A percentile compares a stretch with the other conserved stretches of the same genome.
Conservation (phyloP, 1,284 basidiomycete genomes). For the Rhodotorula sp. region DNA sequence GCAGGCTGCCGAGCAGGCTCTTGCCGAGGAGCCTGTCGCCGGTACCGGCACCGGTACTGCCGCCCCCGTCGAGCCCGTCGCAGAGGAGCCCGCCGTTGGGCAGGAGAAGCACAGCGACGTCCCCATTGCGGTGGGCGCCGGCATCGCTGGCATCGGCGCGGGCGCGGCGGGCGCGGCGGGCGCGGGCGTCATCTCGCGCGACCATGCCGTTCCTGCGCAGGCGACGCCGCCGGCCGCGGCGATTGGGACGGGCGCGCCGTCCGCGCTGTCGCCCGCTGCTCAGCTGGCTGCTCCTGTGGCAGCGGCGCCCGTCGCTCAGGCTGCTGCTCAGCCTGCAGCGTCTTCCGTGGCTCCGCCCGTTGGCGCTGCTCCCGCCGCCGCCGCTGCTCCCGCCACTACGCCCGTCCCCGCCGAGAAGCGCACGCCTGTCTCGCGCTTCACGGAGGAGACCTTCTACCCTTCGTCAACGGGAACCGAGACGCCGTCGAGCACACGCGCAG, state of each 20-base stretch:
- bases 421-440: constrained; percentile 21
- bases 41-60: background rate
- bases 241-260: background rate
- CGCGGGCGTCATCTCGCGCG: background rate
- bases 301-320: background rate
- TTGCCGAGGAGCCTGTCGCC: background rate
- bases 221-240: background rate
- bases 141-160: constrained; percentile 3
- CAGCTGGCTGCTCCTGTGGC: no score
- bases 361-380: background rate
- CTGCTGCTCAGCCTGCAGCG: background rate
- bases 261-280: background rate
- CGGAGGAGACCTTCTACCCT: constrained; percentile 4
- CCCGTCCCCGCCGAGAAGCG: background rate
- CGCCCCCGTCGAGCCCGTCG: background rate
- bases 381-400: background rate
- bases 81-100: background rate
- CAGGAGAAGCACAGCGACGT: background rate
- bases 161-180: constrained; percentile 12
- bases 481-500: constrained; percentile 11
- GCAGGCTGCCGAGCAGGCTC: constrained; percentile 1
- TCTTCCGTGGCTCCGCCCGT: background rate
- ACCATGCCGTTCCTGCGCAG: background rate
- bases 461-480: background rate
- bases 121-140: background rate